Evolutionary conservation across 2,329 filamentous ascomycete genomes (phyloP).

Genomic region (Stagonosporopsis cucurbitacearum): DNA sequence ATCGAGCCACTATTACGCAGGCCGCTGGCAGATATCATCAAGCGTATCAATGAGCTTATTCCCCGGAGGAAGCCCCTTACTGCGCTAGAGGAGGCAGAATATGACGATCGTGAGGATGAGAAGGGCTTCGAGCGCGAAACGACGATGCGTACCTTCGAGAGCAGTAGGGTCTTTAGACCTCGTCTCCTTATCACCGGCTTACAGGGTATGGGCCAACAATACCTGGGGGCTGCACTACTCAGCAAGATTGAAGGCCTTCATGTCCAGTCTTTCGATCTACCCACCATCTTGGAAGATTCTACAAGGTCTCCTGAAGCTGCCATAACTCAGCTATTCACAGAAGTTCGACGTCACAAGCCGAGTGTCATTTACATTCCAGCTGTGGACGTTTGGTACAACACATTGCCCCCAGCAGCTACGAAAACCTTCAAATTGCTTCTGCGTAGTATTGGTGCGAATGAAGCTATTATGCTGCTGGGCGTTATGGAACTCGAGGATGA

Average conservation of each 20-base stretch:
- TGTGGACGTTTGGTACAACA: conserved; percentile 84
- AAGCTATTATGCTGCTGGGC: conserved; percentile 87
- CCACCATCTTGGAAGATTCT: conserved; percentile 82
- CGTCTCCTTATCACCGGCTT: conserved; percentile 82
- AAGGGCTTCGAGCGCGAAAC: conserved; percentile 85
- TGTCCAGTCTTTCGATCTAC: conserved; percentile 91
- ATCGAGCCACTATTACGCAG: conserved; percentile 81
- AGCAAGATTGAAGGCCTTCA: conserved; percentile 93
- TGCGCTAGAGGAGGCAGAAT: conserved; percentile 92
- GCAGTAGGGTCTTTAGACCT: conserved; percentile 85
- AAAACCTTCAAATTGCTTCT: conserved; percentile 85
- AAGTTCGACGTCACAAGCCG: conserved; percentile 92
- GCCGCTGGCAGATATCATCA: conserved; percentile 73
- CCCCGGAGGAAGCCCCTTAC: conserved; percentile 86
- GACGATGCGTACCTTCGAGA: conserved; percentile 75
- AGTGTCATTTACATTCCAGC: conserved; percentile 95
- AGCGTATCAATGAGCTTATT: conserved; percentile 74
- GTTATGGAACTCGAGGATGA: conserved; percentile 75
- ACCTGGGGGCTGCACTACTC: conserved; percentile 82
- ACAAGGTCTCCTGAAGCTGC: conserved; percentile 84
- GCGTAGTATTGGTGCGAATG: conserved; percentile 82
- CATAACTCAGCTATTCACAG: conserved; percentile 87
- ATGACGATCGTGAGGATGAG: conserved; percentile 82
- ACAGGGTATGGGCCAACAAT: conserved; percentile 91
- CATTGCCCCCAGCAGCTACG: conserved; percentile 69